Evolutionary conservation across 768 basidiomycete species (phyloP), one percentile per base, ranked within the genome.

Genomic region (Amanita subjunquillea): DNA sequence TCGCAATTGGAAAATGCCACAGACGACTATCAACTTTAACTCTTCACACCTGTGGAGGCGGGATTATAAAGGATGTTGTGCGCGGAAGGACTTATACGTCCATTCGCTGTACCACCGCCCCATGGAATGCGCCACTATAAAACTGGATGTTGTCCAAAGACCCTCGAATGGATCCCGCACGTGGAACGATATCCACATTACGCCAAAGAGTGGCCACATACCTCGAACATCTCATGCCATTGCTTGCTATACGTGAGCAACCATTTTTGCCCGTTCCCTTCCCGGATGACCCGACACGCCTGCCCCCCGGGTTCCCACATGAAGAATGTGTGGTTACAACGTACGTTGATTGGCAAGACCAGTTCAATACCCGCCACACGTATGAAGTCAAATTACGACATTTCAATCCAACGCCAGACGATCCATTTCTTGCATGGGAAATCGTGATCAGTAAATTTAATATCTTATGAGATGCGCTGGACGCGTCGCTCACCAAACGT

Each of bases 381-480:
- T 53, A 13, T 15, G 51, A 53, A 53, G 51, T 53, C 36, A 53
- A 53, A 12, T 23, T 53, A 15, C 41, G 42, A 1, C 51, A 53
- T 32, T 53, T 45, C 34, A 25, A 46, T 29, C 51, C 51, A 3
- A 17, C 4, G 8, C 22, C 43, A 7, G 51, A 29, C n/a, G 51
- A 44, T 10, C 20, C 2, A 8, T 46, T 44, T 37, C n/a, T 46
- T n/a, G 38, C 34, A 17, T 53, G 51, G 51, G 51, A 53, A 46
- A 34, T 53, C 13, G 6, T 53, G 23, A 45, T 46, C 51, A 53
- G 51, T 53, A 17, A 34, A 46, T 20, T 39, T 13, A 15, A 27
- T 10, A 5, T 20, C 25, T 4, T 12, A 23, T 12, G 32, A 17
- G 23, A 20, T 22, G 10, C 22, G 20, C 8, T 38, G 6, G 13